Evolutionary conservation across 2,329 filamentous ascomycete species (phyloP), one percentile per base, ranked within the genome.

Genomic region (Botrytis fabae): DNA sequence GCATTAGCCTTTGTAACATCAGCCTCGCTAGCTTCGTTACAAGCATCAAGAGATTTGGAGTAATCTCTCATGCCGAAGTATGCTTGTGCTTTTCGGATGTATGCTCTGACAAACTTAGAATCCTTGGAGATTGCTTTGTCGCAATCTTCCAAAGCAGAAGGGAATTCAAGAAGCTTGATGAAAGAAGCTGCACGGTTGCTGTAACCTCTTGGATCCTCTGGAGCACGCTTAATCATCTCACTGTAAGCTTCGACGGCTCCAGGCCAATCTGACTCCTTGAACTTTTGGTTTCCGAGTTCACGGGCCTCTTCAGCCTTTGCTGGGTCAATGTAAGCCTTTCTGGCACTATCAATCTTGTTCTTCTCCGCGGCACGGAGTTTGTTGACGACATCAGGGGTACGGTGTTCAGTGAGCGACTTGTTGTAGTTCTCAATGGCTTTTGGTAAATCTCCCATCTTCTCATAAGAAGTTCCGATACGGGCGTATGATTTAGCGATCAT

Each of bases 21-120:
- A 74, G 97, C 88, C 78, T 90, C 87, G 14, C 87, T 85, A 1
- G 97, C 96, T 81, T 94, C 93, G 57, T 89, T 89, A 85, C 95
- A 97, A 12, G 92, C 92, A 81, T 99, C 96, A 73, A 98, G 86
- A 81, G 93, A 97, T 83, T 95, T 95, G 83, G 92, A 97, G 87
- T 97, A 98, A 83, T 99, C 95, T 83, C 96, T 93, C 96, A 99
- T 99, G 79, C 94, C 94, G 78, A 96, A 94, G 83, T 95, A 93
- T 60, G 94, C 94, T 85, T 98, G 95, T 0, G 95, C 95, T 87
- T 98, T 98, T 82, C 96, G 92, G 79, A 99, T 92, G 83, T 98
- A 98, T 12, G 96, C 96, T 73, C 95, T 91, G 84, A 98, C 95
- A 83, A 99, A 99, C 81, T 91, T 92, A 73, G 92, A 88, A 80